These are phyloP conservation scores for Leucocoprinus leucothites DNA, from an alignment of 768 basidiomycete genomes.

Conservation along the genomic window DNA sequence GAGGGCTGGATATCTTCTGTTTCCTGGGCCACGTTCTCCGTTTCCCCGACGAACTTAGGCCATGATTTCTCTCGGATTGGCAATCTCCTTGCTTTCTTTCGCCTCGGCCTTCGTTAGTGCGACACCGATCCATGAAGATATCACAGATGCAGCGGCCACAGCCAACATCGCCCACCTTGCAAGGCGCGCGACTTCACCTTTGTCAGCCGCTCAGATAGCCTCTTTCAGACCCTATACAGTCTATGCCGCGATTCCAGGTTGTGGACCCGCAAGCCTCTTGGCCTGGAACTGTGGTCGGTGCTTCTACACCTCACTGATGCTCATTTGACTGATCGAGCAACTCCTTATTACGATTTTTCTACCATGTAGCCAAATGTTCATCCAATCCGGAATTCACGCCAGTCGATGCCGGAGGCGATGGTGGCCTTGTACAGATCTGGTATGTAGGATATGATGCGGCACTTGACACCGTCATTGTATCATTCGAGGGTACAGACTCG, in stretches of 20 bases:
- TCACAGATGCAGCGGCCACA: neutral
- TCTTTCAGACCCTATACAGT: conserved; percentile 44
- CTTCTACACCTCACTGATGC: no score
- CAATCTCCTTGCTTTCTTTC: neutral
- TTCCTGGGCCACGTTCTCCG: no score
- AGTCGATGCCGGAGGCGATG: conserved; percentile 48
- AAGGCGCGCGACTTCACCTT: neutral
- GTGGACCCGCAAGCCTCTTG: conserved; percentile 36
- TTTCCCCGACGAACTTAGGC: no score
- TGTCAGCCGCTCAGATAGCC: conserved; percentile 32
- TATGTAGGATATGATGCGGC: conserved; percentile 38
- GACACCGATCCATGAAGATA: neutral
- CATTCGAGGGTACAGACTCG: conserved; percentile 32
- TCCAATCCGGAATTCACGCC: conserved; percentile 46
- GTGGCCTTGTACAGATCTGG: conserved; percentile 40
- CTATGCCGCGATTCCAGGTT: conserved; percentile 53
- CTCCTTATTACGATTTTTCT: no score
- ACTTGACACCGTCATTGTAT: conserved; percentile 33
- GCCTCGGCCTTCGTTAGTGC: neutral
- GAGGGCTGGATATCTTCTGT: no score
- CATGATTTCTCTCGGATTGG: neutral
- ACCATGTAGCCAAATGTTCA: conserved; percentile 34
- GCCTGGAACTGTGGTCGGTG: conserved; percentile 50
- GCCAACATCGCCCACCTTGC: neutral
- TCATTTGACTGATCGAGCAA: no score